phyloP scores from a whole-genome alignment of 2,329 filamentous ascomycete species.

The Colletotrichum sp. region DNA sequence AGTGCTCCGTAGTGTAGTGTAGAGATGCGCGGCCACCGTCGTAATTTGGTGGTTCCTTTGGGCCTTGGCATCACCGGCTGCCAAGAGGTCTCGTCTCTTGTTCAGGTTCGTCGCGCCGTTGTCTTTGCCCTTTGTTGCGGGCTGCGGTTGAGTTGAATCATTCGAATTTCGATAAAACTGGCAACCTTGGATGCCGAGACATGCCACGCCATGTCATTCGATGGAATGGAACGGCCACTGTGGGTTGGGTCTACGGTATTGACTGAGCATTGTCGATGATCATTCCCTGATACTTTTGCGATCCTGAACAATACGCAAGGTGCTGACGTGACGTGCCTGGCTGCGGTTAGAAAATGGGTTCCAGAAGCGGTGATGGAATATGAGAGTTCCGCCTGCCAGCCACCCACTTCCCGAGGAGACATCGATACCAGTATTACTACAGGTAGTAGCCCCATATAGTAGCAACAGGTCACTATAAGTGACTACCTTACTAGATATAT shows the following conservation, averaged over 20 bases:
- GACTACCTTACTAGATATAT: no score
- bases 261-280: background rate
- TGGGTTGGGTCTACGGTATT: background rate
- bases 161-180: background rate
- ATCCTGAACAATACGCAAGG: background rate
- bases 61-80: conserved; percentile 1
- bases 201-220: background rate
- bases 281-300: background rate
- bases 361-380: background rate
- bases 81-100: conserved; percentile 1
- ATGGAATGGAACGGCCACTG: background rate
- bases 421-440: background rate
- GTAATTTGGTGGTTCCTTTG: background rate
- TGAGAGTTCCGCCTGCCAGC: background rate
- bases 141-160: background rate
- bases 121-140: background rate
- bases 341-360: background rate
- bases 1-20: background rate
- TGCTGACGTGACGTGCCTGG: background rate
- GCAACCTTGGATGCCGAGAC: background rate
- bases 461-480: no score
- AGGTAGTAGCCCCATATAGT: no score
- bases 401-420: background rate
- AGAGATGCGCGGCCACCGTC: background rate
- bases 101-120: background rate